Evolutionary conservation across 805 yeast species (phyloP), one percentile per base, ranked within the genome.

Genomic region (Nakazawaea wickerhamii): DNA sequence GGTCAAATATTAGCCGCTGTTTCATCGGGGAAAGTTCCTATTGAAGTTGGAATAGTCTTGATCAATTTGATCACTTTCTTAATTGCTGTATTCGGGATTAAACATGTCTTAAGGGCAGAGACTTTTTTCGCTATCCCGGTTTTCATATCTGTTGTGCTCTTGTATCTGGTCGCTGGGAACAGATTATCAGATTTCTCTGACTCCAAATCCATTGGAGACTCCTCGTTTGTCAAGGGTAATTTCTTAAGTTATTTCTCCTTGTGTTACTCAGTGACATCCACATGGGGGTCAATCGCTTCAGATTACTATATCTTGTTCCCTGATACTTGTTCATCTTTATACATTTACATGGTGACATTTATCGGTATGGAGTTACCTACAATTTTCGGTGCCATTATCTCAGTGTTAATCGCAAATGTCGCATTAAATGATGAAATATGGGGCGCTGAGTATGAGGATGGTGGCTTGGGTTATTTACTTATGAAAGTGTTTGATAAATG

Each of bases 261-360:
- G 43, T 70, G 81, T 34, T 85, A 84, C 54, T 79, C 95, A 22
- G 79, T 83, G 36, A 86, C 95, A 3, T 75, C 87, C 3, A 85
- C 96, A 1, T 88, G 96, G 96, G 90, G 95, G 34, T 81, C 90
- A 2, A 75, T 85, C 47, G 86, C 95, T 0, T 71, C 90, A 0
- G 96, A 88, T 61, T 88, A 88, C 59, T 85, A 85, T 59, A 76
- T 88, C 38, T 67, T 86, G 39, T 79, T 87, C 52, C 95, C 95
- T 1, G 91, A 84, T 53, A 67, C 70, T 31, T 75, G 86, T 1
- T 71, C 84, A 2, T 75, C 76, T 42, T 47, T 58, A 41, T 71
- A 70, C 45, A 67, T 82, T 1, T 84, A 79, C 53, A 18, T 61
- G 15, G 63, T 81, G 49, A 86, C 95, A 0, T 79, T 83, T 49